Evolutionary conservation across 2,329 filamentous ascomycete species (phyloP), one percentile per base, ranked within the genome.

Genomic region (Pseudomassariella vexata): DNA sequence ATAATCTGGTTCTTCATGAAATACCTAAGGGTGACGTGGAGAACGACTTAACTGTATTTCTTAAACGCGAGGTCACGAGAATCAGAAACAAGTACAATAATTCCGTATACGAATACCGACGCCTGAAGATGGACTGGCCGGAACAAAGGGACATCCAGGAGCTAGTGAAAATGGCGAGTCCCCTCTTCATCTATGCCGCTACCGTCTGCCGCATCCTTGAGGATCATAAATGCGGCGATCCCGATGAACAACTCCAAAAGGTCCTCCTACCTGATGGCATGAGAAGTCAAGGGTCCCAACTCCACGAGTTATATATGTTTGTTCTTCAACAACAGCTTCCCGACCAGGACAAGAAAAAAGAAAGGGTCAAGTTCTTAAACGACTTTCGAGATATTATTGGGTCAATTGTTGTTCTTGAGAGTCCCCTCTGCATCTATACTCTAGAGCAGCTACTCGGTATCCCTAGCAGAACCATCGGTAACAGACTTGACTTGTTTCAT

Each of bases 151-250:
- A 39, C 5, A 18, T 46, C 8, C 7, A 32, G 12, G 10, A 16
- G 11, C 35, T 47, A 3, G 29, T 42, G 2, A 12, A 41, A 17
- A 56, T 52, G 41, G 48, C 57, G 10, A 35, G 42, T 5, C 56
- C 57, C 0, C 38, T 63, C 1, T 60, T 60, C 35, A 58, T 60
- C 29, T 56, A 49, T 28, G 57, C 55, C 2, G 43, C 53, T 18
- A 60, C 56, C 3, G 36, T 49, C 5, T 53, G 46, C 23, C 48
- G 46, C 1, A 52, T 56, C 17, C 36, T 60, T 12, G 30, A 18
- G 2, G 47, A 21, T 31, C 46, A 23, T 6, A 32, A 2, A 18
- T 11, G 17, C 10, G 32, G 19, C 12, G 29, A 11, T 2, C 32
- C 32, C 2, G 23, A 17, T 9, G 17, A 21, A 3, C 17, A 34